Base-by-base conservation (phyloP, 139 green algal species). In the Trebouxia sp. region DNA sequence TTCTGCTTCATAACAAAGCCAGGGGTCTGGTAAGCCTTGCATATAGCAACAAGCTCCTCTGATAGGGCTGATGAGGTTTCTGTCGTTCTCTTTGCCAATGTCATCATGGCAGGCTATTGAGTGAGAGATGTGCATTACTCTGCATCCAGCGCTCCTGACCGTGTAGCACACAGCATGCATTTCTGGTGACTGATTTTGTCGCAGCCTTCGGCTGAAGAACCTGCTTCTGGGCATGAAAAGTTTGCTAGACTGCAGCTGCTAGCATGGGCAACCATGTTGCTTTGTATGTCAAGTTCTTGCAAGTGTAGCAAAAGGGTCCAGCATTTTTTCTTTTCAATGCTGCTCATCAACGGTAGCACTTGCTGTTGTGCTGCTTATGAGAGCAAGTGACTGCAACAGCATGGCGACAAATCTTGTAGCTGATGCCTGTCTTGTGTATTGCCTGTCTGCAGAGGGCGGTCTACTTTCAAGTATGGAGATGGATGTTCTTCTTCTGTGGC, bases 401-500 rank as follows among this genome's bases (percentile, higher is more conserved):
- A 56, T 15, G 15, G 15, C 48, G 4, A 3, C 4, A 5, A 22
- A 22, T 58, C 20, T 28, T 58, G 5, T 58, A 22, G 20, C 22
- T 17, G 20, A 58, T 58, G 50, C 50, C 50, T 28, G 50, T 22
- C 50, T 22, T 58, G 20, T 55, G 42, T 38, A 22, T 72, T 81
- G 35, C 32, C 12, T 48, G 32, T 11, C 42, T 69, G 77, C 77
- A 82, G 77, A 43, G 30, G 5, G 26, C 76, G n/a, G 38, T 69
- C 12, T 55, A 62, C 30, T 82, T 82, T 47, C 55, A 75, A 41
- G 39, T 75, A 2, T 82, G 77, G 77, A 58, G 80, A 10, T 83
- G 67, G 80, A 38, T 62, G 42, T 62, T 83, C 32, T 83, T 83
- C 53, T 66, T 78, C 32, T 56, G 66, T 45, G 67, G 67, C 35